Base-by-base conservation (phyloP, 2,329 filamentous ascomycete species). In the Allantophomopsis cytisporea region DNA sequence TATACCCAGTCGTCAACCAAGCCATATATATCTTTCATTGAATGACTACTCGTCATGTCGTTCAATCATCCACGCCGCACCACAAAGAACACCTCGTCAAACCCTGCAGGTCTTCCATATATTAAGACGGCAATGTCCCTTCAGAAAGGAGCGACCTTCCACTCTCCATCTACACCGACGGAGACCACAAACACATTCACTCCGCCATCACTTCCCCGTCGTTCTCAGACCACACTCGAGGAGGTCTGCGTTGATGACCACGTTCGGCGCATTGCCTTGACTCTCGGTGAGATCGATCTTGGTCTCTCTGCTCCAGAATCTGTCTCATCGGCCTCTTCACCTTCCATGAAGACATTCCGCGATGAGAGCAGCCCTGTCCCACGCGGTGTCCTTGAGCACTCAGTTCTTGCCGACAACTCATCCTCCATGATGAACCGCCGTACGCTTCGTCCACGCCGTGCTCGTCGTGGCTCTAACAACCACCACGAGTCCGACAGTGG, bases 401-500 rank as follows among this genome's bases (percentile, higher is more conserved):
- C 43, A 47, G 45, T 46, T 49, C 42, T 49, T 31, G 17, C 18
- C 10, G 37, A 39, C 35, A 20, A 53, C 51, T 50, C 47, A 17
- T 40, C 45, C 40, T 48, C 49, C 44, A 57, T 57, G 53, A 50
- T 50, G 40, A 56, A 59, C 31, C 46, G 53, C 54, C 66, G 66
- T 44, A 62, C 70, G 32, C 57, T 71, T 46, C 73, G 69, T 43
- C 68, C 70, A 46, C 71, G 70, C 43, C 64, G 51, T 23, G 56
- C 52, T 42, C 44, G 62, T 38, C 69, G 69, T 42, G 70, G 76
- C 54, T 63, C 65, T 43, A 68, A 66, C 34, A 71, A 78, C 54
- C 73, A 77, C 53, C 80, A 87, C 61, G 73, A 75, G 43, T 91
- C 85, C 13, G 88, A 95, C 63, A 94, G 87, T 57, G 88, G 86